These are phyloP conservation scores for Cryptococcus depauperatus DNA, from an alignment of 1,284 basidiomycete genomes.

Conservation along the genomic window DNA sequence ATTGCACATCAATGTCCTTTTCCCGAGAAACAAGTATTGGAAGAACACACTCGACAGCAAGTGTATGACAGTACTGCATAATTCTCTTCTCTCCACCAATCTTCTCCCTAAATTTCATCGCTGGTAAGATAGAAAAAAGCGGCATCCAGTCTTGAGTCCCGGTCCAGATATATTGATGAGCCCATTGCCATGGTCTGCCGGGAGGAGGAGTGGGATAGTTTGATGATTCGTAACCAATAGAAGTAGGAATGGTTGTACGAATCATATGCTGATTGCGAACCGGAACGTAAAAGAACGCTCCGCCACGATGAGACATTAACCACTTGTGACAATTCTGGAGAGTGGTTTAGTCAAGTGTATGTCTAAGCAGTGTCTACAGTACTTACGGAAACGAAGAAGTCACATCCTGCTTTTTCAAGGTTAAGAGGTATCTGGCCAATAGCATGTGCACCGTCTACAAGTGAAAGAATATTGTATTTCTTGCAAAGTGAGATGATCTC, in stretches of 20 bases:
- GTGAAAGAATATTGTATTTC: constrained; percentile 58
- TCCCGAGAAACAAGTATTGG: neutral
- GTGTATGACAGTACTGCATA: constrained; percentile 62
- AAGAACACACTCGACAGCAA: constrained; percentile 54
- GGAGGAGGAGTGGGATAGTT: constrained; percentile 39
- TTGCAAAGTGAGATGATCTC: constrained; percentile 62
- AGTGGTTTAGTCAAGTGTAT: neutral
- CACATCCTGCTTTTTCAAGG: constrained; percentile 55
- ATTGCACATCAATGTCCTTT: neutral
- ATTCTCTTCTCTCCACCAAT: constrained; percentile 78
- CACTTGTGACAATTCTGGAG: constrained; percentile 53
- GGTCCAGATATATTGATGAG: constrained; percentile 35
- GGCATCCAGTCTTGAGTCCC: constrained; percentile 33
- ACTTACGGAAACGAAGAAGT: constrained; percentile 71
- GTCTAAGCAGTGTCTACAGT: too few species aligned
- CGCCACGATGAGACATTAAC: constrained; percentile 60
- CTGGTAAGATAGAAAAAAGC: constrained; percentile 44
- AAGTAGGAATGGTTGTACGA: constrained; percentile 66
- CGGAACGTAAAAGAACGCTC: constrained; percentile 69
- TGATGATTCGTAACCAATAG: constrained; percentile 52
- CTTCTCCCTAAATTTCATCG: constrained; percentile 61
- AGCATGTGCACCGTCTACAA: constrained; percentile 78
- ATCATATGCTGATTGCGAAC: constrained; percentile 69
- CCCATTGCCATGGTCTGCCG: constrained; percentile 56
- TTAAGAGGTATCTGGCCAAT: constrained; percentile 57